Evolutionary conservation across 139 green algal species (phyloP), one percentile per base, ranked within the genome.

Genomic region (Closterium sp.): DNA sequence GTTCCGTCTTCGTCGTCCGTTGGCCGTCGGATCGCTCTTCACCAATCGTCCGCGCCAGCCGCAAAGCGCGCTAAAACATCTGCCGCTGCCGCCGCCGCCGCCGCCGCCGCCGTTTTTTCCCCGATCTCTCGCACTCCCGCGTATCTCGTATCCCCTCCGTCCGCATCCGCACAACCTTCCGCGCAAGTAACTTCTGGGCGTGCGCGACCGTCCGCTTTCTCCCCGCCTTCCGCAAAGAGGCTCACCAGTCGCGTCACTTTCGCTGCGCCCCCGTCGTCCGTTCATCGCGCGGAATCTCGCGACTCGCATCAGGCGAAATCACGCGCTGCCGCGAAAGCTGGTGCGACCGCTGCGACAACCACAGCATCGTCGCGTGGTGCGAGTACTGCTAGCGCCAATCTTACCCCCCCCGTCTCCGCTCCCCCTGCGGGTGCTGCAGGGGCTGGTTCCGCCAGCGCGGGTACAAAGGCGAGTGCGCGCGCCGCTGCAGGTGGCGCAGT

Each of bases 341-440:
- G 45, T 94, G 92, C 62, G 92, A 86, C 29, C 62, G 45, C 90
- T 93, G 89, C 62, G 62, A 79, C 62, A 79, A 24, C 62, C 62
- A 24, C 17, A 79, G 62, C 62, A 13, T 27, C 62, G 62, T 79
- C 62, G 62, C 62, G 17, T 79, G 62, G 62, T 79, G 62, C 62
- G 62, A 79, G 11, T 24, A 79, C 62, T 13, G 11, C 62, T 79
- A 79, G 62, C 62, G 62, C 62, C 19, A 79, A 27, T 13, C 62
- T 24, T 13, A 79, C 62, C 5, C 19, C 2, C 27, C 19, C 62
- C 19, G 62, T 13, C 27, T 79, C 62, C 62, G 19, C 62, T 79
- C 62, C 62, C 62, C 17, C 17, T 5, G 17, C 10, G 13, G 62
- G 62, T 79, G 62, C 62, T 24, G 17, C 62, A 13, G 62, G 9